These are phyloP conservation scores for Thalassiosira oceanica DNA, from an alignment of 352 stramenopile genomes.

Conservation along the genomic window DNA sequence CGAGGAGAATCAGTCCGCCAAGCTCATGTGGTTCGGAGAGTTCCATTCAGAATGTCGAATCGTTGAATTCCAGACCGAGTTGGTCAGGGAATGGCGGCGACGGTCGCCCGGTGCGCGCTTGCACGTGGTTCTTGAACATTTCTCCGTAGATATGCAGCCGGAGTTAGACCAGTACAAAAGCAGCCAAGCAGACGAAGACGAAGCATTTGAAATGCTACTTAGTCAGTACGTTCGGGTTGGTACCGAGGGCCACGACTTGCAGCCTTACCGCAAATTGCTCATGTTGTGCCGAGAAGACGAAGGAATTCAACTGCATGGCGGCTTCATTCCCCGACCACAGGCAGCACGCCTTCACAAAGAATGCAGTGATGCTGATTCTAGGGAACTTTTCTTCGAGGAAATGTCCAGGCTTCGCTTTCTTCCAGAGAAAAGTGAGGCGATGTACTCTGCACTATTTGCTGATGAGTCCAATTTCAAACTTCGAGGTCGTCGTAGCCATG, in stretches of 20 bases:
- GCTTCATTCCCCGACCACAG: slow-evolving; percentile 66
- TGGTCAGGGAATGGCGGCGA: slow-evolving; percentile 37
- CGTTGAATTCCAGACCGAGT: slow-evolving; percentile 49
- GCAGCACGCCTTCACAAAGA: slow-evolving; percentile 67
- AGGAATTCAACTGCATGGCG: slow-evolving; percentile 51
- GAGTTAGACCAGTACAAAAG: slow-evolving; percentile 53
- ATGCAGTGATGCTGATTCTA: slow-evolving; percentile 23
- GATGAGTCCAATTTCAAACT: background rate
- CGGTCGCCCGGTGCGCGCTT: slow-evolving; percentile 5
- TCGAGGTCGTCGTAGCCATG: slow-evolving; percentile 19
- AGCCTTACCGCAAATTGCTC: slow-evolving; percentile 56
- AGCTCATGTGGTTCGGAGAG: slow-evolving; percentile 61
- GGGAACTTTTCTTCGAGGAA: slow-evolving; percentile 30
- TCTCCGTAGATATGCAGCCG: slow-evolving; percentile 70
- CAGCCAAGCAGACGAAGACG: slow-evolving; percentile 9
- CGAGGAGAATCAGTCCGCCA: slow-evolving; percentile 17
- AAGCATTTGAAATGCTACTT: slow-evolving; percentile 45
- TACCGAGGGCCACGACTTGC: slow-evolving; percentile 65
- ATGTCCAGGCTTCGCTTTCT: slow-evolving; percentile 28
- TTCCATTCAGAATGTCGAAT: slow-evolving; percentile 60
- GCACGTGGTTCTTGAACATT: slow-evolving; percentile 75
- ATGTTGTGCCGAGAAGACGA: slow-evolving; percentile 40
- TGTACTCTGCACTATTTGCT: slow-evolving; percentile 40
- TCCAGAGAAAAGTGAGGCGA: slow-evolving; percentile 21
- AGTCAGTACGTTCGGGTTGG: slow-evolving; percentile 53